Conservation (phyloP, 768 basidiomycete species). For the Rhodotorula babjevae region DNA sequence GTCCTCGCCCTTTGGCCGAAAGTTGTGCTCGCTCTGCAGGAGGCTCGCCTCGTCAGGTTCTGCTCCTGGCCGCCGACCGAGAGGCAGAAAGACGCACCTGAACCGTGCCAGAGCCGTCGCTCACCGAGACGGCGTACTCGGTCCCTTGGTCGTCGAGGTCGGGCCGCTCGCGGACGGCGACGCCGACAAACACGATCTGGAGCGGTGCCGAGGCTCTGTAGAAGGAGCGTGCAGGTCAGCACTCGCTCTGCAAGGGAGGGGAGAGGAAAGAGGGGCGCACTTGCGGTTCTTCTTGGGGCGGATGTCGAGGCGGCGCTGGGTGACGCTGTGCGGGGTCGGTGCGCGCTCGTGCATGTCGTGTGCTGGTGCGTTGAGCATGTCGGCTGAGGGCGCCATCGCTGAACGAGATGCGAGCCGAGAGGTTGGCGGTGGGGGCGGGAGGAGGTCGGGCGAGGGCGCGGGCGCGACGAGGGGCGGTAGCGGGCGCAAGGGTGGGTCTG, state of each 20-base stretch:
- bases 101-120: conserved; percentile 2
- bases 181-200: conserved; percentile 14
- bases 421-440: not conserved
- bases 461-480: no score
- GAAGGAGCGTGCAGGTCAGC: not conserved
- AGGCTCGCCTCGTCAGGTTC: no score
- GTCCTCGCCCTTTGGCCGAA: not conserved
- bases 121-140: conserved; percentile 10
- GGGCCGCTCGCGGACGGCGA: conserved; percentile 8
- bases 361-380: not conserved
- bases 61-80: no score
- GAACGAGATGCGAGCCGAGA: no score
- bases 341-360: conserved; percentile 3
- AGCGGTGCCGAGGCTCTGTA: conserved; percentile 8
- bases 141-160: conserved; percentile 7
- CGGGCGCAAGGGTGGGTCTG: no score
- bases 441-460: no score
- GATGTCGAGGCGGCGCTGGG: conserved; percentile 6
- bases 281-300: conserved; percentile 10
- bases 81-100: not conserved
- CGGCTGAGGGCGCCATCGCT: not conserved
- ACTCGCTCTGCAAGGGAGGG: not conserved
- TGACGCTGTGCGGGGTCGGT: not conserved
- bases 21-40: conserved; percentile 10
- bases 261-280: not conserved